phyloP scores from a whole-genome alignment of 2,329 filamentous ascomycete genomes.

The Aspergillus sclerotialis region DNA sequence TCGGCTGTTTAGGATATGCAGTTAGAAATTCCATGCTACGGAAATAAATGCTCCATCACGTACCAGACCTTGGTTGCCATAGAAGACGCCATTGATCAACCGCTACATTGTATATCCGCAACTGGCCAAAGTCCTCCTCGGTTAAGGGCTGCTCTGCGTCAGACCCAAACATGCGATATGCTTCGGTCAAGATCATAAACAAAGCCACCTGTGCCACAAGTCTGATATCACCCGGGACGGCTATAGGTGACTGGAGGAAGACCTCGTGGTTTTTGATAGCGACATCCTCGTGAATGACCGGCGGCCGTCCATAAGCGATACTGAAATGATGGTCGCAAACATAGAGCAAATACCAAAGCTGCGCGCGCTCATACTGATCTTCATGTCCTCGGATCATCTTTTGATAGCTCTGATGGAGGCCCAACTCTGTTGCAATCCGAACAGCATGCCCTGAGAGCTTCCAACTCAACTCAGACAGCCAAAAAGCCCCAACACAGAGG shows the following conservation, averaged over 20 bases:
- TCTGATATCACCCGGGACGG: conserved; percentile 50
- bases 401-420: conserved; percentile 48
- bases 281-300: conserved; percentile 52
- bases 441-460: conserved; percentile 55
- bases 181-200: conserved; percentile 52
- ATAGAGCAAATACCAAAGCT: conserved; percentile 58
- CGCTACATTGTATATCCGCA: conserved; percentile 39
- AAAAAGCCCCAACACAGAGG: conserved; percentile 55
- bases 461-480: conserved; percentile 58
- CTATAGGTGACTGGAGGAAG: conserved; percentile 46
- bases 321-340: conserved; percentile 61
- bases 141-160: conserved; percentile 48
- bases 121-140: conserved; percentile 45
- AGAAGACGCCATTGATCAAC: conserved; percentile 48
- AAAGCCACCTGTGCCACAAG: conserved; percentile 53
- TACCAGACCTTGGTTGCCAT: conserved; percentile 41
- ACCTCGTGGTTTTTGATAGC: conserved; percentile 53
- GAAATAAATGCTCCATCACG: too few species aligned
- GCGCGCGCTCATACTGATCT: conserved; percentile 48
- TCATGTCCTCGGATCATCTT: conserved; percentile 42
- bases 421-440: conserved; percentile 52
- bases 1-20: conserved; percentile 22
- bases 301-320: conserved; percentile 54
- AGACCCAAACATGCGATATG: conserved; percentile 50
- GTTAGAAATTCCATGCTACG: conserved; percentile 1